A percentile compares a stretch with the other conserved stretches of the same genome.
These are phyloP conservation scores for Aspergillus chevalieri DNA, from an alignment of 2,329 filamentous ascomycete genomes.

Conservation along the genomic window DNA sequence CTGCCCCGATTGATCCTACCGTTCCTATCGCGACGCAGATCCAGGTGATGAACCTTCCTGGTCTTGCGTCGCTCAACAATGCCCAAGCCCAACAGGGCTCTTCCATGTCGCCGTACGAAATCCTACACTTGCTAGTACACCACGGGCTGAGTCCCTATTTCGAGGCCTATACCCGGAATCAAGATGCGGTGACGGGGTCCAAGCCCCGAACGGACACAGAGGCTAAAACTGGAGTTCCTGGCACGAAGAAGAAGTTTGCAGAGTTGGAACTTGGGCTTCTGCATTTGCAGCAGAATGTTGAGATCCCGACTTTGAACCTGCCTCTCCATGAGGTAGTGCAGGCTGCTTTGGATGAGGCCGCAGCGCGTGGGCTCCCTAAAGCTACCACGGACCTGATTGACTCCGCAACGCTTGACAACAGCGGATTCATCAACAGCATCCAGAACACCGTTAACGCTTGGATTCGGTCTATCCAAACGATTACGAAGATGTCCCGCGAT, in stretches of 20 bases:
- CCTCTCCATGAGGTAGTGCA: constrained; percentile 86
- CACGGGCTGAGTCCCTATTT: constrained; percentile 92
- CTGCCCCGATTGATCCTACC: constrained; percentile 76
- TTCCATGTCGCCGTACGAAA: constrained; percentile 78
- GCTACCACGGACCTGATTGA: constrained; percentile 76
- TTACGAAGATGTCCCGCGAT: constrained; percentile 90
- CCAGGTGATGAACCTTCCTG: constrained; percentile 86
- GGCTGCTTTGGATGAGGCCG: constrained; percentile 72
- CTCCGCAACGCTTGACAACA: constrained; percentile 71
- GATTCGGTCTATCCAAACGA: constrained; percentile 97
- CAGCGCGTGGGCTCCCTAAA: constrained; percentile 54
- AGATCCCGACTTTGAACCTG: constrained; percentile 87
- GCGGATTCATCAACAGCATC: constrained; percentile 84
- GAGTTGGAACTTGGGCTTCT: constrained; percentile 86
- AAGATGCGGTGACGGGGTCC: constrained; percentile 59
- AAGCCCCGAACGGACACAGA: constrained; percentile 78
- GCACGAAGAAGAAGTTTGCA: constrained; percentile 95
- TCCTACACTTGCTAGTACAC: constrained; percentile 85
- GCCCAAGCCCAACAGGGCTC: constrained; percentile 64
- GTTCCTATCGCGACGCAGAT: constrained; percentile 81
- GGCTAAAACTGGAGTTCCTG: constrained; percentile 86
- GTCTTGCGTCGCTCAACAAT: constrained; percentile 64
- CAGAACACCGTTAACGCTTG: constrained; percentile 92
- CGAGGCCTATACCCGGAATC: constrained; percentile 85
- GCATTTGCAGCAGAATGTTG: constrained; percentile 94